Evolutionary conservation across 139 green algal genomes (phyloP).

Genomic region (Chlamydomonas sphaeroides): DNA sequence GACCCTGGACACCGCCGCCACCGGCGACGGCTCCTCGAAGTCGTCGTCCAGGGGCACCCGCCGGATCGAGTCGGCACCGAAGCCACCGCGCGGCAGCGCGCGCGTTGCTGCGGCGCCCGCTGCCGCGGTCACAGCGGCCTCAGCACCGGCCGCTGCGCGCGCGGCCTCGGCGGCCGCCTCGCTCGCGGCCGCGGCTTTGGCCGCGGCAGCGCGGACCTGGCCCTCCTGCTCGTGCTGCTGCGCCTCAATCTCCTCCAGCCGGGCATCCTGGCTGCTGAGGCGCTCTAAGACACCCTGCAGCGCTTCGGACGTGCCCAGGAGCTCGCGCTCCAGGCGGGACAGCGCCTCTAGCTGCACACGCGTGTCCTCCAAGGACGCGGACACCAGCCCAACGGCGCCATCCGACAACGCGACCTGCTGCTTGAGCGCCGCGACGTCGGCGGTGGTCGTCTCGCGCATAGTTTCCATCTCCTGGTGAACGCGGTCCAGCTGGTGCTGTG

Average conservation of each 20-base stretch:
- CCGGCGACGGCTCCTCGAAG: not conserved
- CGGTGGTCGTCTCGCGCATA: not conserved
- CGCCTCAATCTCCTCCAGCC: not conserved
- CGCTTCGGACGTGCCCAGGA: not conserved
- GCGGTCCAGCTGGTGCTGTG: too few species aligned
- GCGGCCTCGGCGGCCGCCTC: not conserved
- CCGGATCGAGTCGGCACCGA: too few species aligned
- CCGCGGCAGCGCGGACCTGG: not conserved
- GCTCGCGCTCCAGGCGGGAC: not conserved
- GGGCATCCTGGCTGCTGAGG: not conserved
- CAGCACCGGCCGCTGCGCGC: too few species aligned
- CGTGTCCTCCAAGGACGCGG: not conserved
- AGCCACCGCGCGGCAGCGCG: too few species aligned
- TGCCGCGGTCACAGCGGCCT: not conserved
- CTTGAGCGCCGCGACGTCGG: not conserved
- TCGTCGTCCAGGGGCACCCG: too few species aligned
- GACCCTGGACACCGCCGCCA: not conserved
- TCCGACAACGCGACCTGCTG: not conserved
- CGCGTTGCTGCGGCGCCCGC: not conserved
- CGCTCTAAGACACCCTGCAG: not conserved
- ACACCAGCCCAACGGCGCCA: not conserved
- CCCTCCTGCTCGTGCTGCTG: not conserved
- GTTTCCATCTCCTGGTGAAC: conserved; percentile 13
- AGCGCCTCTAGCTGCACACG: not conserved
- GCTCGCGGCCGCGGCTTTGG: not conserved